Percentiles rank a stretch among this genome's conserved stretches.
These are phyloP conservation scores for Paraconiothyrium sp. DNA, from an alignment of 2,329 filamentous ascomycete genomes.

Conservation along the genomic window DNA sequence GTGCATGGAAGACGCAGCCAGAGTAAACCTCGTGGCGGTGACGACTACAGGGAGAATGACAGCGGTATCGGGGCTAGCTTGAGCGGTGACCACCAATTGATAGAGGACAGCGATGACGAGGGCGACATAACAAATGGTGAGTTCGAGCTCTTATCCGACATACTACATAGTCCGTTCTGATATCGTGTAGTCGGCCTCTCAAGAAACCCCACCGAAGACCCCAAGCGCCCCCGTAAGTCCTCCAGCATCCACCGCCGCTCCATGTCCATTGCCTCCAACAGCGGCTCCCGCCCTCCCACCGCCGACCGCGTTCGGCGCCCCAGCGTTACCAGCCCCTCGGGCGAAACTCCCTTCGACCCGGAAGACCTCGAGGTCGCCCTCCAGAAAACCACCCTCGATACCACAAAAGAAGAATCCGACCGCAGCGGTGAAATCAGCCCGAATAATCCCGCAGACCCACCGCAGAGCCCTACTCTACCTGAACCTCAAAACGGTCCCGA, in stretches of 20 bases:
- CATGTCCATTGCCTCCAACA: conserved; percentile 30
- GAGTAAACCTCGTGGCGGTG: conserved; percentile 48
- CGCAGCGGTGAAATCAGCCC: conserved; percentile 33
- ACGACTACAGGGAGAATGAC: conserved; percentile 52
- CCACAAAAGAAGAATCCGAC: conserved; percentile 41
- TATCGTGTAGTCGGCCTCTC: conserved; percentile 40
- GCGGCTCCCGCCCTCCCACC: conserved; percentile 35
- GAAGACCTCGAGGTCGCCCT: conserved; percentile 57
- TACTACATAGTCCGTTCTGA: conserved; percentile 24
- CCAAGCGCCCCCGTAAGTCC: conserved; percentile 34
- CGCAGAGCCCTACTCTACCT: conserved; percentile 29
- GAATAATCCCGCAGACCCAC: conserved; percentile 24
- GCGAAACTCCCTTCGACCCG: conserved; percentile 54
- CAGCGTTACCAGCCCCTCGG: conserved; percentile 40
- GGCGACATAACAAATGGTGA: conserved; percentile 56
- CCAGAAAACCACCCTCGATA: conserved; percentile 50
- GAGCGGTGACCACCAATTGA: conserved; percentile 47
- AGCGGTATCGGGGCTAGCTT: conserved; percentile 47
- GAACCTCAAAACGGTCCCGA: conserved; percentile 13
- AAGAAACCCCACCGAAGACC: conserved; percentile 45
- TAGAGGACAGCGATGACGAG: conserved; percentile 57
- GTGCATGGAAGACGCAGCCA: conserved; percentile 43
- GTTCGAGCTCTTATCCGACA: conserved; percentile 23
- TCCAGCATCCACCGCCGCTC: conserved; percentile 39
- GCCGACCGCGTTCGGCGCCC: conserved; percentile 37